A percentile compares a stretch with the other conserved stretches of the same genome.
These are phyloP conservation scores for Rosa hybrid DNA, from an alignment of 331 rosid genomes.

Conservation along the genomic window DNA sequence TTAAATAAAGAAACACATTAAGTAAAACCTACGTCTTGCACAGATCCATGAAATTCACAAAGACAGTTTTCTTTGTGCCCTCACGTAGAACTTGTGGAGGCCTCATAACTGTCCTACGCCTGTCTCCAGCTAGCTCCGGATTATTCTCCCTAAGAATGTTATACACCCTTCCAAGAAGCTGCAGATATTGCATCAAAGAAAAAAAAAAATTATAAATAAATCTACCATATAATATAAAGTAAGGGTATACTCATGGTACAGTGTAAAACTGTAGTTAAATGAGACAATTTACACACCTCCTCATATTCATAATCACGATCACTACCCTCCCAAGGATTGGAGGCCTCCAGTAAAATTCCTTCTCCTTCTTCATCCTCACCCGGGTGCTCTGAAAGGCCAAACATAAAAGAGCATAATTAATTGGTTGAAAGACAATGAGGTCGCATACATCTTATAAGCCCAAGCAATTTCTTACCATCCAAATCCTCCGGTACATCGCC, in stretches of 20 bases:
- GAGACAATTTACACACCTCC: slow-evolving; percentile 53
- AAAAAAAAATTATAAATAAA: neutral
- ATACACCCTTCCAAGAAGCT: slow-evolving; percentile 94
- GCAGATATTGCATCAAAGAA: slow-evolving; percentile 26
- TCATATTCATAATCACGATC: slow-evolving; percentile 82
- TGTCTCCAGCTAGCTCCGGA: slow-evolving; percentile 92
- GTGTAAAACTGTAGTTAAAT: neutral
- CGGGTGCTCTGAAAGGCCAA: slow-evolving; percentile 42
- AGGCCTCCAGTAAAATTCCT: slow-evolving; percentile 39
- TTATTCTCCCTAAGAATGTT: slow-evolving; percentile 89
- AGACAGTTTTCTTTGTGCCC: slow-evolving; percentile 97
- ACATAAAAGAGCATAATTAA: neutral
- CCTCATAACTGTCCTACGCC: slow-evolving; percentile 96
- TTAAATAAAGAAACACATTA: neutral
- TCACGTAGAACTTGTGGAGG: slow-evolving; percentile 99
- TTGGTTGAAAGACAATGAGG: neutral
- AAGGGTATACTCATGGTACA: neutral
- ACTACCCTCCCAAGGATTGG: slow-evolving; percentile 90
- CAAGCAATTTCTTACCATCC: slow-evolving; percentile 54
- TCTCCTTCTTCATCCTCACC: slow-evolving; percentile 66
- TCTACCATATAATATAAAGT: neutral
- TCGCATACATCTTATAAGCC: neutral
- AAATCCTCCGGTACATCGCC: slow-evolving; percentile 49
- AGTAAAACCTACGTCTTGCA: slow-evolving; percentile 77
- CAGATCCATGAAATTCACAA: slow-evolving; percentile 95